Percentiles rank a stretch among this genome's conserved stretches.
Evolutionary conservation across 108 stramenopile genomes (phyloP).

Genomic region (Nitzschia palea): DNA sequence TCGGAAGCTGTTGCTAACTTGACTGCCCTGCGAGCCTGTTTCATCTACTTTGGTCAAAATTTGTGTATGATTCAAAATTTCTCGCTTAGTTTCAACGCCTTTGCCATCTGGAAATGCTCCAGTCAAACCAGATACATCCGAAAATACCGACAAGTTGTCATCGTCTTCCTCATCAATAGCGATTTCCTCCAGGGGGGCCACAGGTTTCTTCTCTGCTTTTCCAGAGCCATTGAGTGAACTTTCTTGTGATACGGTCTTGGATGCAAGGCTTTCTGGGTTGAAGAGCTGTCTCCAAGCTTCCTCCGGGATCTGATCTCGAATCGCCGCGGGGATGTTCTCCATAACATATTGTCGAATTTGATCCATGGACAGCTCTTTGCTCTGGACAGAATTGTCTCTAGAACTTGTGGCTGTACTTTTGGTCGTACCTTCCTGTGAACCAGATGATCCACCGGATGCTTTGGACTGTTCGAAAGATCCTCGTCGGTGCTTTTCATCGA

Average conservation of each 20-base stretch:
- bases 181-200: not conserved
- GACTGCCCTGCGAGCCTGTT: not conserved
- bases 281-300: conserved; percentile 31
- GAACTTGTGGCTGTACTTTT: conserved; percentile 4
- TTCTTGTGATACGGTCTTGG: not conserved
- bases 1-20: not conserved
- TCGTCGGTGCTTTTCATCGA: conserved; percentile 8
- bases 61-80: not conserved
- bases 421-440: not conserved
- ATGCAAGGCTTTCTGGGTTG: not conserved
- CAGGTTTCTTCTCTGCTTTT: not conserved
- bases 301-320: conserved; percentile 27
- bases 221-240: not conserved
- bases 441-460: not conserved
- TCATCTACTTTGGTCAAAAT: not conserved
- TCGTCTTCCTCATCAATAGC: not conserved
- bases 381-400: not conserved
- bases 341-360: conserved; percentile 26
- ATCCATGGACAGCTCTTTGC: conserved; percentile 18
- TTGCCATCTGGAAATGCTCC: conserved; percentile 26
- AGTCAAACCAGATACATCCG: conserved; percentile 14
- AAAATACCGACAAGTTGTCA: conserved; percentile 12
- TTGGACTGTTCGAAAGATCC: not conserved
- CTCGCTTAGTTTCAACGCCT: conserved; percentile 8
- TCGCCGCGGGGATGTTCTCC: conserved; percentile 16